Evolutionary conservation across 2,329 filamentous ascomycete species (phyloP).

Genomic region (Paracamarosporium sp.): DNA sequence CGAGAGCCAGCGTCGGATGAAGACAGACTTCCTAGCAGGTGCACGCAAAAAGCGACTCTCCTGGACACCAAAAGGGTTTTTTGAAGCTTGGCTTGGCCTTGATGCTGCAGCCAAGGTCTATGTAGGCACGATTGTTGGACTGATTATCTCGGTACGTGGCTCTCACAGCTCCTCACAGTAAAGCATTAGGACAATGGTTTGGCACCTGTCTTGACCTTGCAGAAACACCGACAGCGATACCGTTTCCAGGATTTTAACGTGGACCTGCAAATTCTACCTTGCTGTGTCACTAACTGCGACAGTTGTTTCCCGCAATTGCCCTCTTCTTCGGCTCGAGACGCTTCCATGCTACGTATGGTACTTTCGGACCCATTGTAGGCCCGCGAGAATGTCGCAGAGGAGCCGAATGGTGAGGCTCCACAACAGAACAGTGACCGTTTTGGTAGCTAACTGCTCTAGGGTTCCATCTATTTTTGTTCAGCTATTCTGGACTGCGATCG

Average conservation of each 20-base stretch:
- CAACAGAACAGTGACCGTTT: neutral
- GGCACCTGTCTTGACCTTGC: no score
- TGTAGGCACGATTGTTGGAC: constrained; percentile 34
- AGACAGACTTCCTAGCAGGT: constrained; percentile 41
- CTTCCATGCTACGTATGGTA: constrained; percentile 65
- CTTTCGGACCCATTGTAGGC: constrained; percentile 56
- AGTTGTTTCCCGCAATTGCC: constrained; percentile 66
- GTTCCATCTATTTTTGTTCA: constrained; percentile 46
- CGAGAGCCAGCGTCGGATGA: constrained; percentile 43
- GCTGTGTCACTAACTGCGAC: constrained; percentile 20
- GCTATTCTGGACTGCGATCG: constrained; percentile 44
- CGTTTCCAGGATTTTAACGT: no score
- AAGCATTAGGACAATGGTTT: neutral
- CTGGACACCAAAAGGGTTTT: constrained; percentile 37
- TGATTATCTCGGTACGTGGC: constrained; percentile 37
- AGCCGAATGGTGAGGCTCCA: constrained; percentile 66
- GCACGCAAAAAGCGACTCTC: constrained; percentile 41
- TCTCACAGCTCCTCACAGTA: neutral
- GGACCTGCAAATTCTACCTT: no score
- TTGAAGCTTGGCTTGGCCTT: constrained; percentile 36
- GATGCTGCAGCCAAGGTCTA: constrained; percentile 44
- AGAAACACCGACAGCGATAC: no score
- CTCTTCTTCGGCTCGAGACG: constrained; percentile 70
- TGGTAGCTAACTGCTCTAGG: constrained; percentile 28
- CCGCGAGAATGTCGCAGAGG: constrained; percentile 57